Percentiles rank a stretch among this genome's conserved stretches.
Evolutionary conservation across 495 filamentous ascomycete genomes (phyloP).

Genomic region (Trichoderma asperelloides): DNA sequence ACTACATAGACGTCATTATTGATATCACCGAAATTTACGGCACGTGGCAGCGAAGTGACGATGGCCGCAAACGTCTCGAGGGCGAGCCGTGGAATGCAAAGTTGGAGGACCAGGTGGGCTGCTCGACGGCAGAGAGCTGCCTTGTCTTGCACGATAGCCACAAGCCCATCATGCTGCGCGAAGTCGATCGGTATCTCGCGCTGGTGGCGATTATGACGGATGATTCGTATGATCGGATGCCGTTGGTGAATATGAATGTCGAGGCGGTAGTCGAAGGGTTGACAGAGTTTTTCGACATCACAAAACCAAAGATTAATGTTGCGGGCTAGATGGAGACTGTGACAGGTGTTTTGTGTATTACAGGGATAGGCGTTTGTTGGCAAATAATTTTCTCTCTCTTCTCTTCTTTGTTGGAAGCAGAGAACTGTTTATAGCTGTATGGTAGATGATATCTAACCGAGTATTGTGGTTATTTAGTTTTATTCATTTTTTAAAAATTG

Average conservation of each 20-base stretch:
- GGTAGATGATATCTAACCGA: neutral
- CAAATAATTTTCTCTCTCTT: neutral
- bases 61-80: slow-evolving; percentile 46
- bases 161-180: slow-evolving; percentile 71
- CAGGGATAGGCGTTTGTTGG: neutral
- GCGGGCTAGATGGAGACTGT: slow-evolving; percentile 10
- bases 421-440: neutral
- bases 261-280: slow-evolving; percentile 45
- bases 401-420: neutral
- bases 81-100: slow-evolving; percentile 52
- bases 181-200: slow-evolving; percentile 82
- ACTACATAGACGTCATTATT: slow-evolving; percentile 96
- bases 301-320: slow-evolving; percentile 31
- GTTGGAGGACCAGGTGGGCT: slow-evolving; percentile 53
- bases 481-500: neutral
- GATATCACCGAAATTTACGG: slow-evolving; percentile 94
- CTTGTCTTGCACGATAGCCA: slow-evolving; percentile 72
- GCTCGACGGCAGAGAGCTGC: slow-evolving; percentile 65
- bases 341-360: neutral
- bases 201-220: slow-evolving; percentile 71
- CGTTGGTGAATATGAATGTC: slow-evolving; percentile 48
- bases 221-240: slow-evolving; percentile 49
- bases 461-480: neutral
- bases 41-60: slow-evolving; percentile 48
- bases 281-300: slow-evolving; percentile 49